phyloP scores from a whole-genome alignment of 805 yeast species.

The Clavispora vitiphila region DNA sequence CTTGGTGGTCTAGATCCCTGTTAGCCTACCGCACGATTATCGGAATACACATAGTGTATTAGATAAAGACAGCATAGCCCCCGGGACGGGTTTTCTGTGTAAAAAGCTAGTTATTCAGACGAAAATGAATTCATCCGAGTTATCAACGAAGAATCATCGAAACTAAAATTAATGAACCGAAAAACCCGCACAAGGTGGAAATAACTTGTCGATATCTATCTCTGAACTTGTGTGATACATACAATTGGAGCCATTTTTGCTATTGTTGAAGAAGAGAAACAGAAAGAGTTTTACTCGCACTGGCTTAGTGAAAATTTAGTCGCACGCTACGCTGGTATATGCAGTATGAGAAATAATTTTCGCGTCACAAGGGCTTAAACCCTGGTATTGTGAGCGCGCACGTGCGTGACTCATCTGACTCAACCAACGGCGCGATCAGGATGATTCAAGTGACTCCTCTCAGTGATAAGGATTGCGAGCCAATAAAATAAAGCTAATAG shows the following conservation, averaged over 20 bases:
- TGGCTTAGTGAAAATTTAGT: neutral
- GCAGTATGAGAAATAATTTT: neutral
- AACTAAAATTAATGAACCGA: constrained; percentile 6
- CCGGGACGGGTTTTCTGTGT: constrained; percentile 35
- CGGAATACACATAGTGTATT: constrained; percentile 17
- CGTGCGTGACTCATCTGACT: constrained; percentile 6
- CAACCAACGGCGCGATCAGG: neutral
- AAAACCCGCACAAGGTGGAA: constrained; percentile 29
- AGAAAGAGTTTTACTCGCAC: neutral
- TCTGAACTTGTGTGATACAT: constrained; percentile 41
- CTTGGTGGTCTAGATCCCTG: constrained; percentile 69
- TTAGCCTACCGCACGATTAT: constrained; percentile 70
- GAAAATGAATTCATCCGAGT: neutral
- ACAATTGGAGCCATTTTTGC: constrained; percentile 86
- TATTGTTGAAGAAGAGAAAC: constrained; percentile 2
- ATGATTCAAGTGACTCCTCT: constrained; percentile 2
- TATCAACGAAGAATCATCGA: neutral
- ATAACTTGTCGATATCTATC: constrained; percentile 28
- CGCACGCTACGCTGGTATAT: neutral
- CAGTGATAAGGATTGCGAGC: neutral
- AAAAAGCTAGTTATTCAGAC: constrained; percentile 3
- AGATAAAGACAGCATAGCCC: constrained; percentile 46
- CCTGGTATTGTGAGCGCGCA: neutral
- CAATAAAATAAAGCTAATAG: neutral
- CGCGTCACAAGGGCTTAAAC: constrained; percentile 5